A percentile compares a stretch with the other conserved stretches of the same genome.
Conservation (phyloP, 75 land plant species). For the Picea sitchensis region DNA sequence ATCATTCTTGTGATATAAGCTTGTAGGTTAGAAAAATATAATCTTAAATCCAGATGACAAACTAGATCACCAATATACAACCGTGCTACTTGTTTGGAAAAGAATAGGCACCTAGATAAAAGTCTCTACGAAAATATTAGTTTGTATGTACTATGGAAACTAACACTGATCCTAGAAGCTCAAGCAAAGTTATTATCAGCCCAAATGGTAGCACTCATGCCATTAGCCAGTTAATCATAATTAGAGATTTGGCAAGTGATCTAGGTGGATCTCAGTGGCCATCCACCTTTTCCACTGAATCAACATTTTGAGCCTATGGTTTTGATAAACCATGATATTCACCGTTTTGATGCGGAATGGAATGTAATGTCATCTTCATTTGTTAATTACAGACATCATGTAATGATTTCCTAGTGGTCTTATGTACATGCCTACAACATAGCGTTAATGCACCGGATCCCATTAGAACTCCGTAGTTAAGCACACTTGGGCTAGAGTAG, state of each 20-base stretch:
- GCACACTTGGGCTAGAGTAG: no score
- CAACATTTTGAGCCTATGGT: no score
- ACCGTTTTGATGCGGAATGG: no score
- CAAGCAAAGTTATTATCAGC: background rate
- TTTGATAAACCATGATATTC: no score
- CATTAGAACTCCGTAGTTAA: no score
- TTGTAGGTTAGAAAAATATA: background rate
- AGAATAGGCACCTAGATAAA: background rate
- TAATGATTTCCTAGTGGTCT: no score
- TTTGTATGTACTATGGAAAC: background rate
- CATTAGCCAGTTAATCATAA: background rate
- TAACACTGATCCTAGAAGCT: background rate
- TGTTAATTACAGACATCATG: no score
- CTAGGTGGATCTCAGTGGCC: no score
- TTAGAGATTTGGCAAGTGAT: background rate
- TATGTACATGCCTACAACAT: no score
- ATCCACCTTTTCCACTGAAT: no score
- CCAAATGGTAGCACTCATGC: background rate
- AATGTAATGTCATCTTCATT: no score
- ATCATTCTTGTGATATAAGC: background rate
- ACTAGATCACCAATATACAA: slow-evolving; percentile 1
- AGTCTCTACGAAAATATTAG: background rate
- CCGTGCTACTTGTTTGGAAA: background rate
- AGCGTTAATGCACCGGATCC: no score
- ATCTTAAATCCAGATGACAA: background rate